Conservation (phyloP, 768 basidiomycete genomes). For the Phallus indusiatus region DNA sequence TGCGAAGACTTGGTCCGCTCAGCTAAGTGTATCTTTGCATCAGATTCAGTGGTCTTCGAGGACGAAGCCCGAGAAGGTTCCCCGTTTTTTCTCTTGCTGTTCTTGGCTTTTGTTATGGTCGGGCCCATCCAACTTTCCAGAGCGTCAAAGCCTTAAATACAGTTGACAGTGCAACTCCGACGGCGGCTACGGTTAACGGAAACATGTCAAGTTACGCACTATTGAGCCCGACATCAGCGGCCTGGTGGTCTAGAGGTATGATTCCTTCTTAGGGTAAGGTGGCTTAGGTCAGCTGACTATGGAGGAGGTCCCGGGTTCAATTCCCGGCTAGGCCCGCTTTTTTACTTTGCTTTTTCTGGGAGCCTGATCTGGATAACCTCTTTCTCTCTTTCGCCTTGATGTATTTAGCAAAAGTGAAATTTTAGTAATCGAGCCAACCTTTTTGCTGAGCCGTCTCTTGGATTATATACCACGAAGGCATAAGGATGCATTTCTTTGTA, state of each 20-base stretch:
- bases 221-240: background rate
- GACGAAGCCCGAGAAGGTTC: background rate
- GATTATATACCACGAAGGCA: too few relatives aligned
- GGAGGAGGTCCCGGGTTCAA: conserved; percentile 8
- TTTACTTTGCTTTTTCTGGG: background rate
- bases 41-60: background rate
- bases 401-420: too few relatives aligned
- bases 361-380: too few relatives aligned
- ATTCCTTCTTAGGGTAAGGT: background rate
- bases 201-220: background rate
- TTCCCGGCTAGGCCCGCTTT: conserved; percentile 2
- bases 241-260: conserved; percentile 3
- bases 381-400: too few relatives aligned
- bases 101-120: background rate
- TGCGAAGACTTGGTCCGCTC: background rate
- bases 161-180: background rate
- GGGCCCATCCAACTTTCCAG: background rate
- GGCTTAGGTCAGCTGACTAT: background rate
- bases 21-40: background rate
- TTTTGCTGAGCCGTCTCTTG: too few relatives aligned
- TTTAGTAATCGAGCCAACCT: too few relatives aligned
- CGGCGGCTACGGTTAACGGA: background rate
- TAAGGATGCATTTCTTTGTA: too few relatives aligned
- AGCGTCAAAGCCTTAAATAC: background rate
- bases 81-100: background rate